Evolutionary conservation across 1,284 basidiomycete genomes (phyloP), one percentile per base, ranked within the genome.

Genomic region (Ceratobasidium sp.): DNA sequence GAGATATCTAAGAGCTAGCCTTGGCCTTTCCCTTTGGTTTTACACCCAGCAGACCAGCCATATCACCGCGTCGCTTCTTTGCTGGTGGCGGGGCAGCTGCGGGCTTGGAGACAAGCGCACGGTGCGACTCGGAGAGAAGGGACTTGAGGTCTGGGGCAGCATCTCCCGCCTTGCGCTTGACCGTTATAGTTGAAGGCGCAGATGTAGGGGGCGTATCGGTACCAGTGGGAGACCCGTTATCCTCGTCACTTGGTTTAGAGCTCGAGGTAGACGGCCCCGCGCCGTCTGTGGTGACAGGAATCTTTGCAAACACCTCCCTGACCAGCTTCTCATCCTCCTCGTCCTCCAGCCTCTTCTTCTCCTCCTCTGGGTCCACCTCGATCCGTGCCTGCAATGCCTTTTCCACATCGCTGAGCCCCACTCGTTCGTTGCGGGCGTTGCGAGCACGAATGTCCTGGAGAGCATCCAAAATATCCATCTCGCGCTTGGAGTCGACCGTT

Each of bases 401-500:
- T 75, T 92, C 89, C 15, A 85, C 72, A 25, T 73, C 85, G 0
- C 84, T 79, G 32, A 89, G 85, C 8, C 90, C 89, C 12, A 90
- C 82, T 31, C 92, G 83, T 76, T 98, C 96, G 70, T 95, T 87
- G 53, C 96, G 85, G 0, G 97, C 94, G 78, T 99, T 99, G 42
- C 93, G 84, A 6, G 92, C 92, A 72, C 94, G 85, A 72, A 99
- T 93, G 76, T 98, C 96, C 76, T 98, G 94, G 69, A 99, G 81
- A 27, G 94, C 94, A 78, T 99, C 96, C 74, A 98, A 84, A 69
- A 97, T 91, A 76, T 99, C 97, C 96, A 99, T 99, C 81, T 99
- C 97, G 69, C 96, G 86, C 78, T 96, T 94, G 38, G 92, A 93
- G 78, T 96, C 93, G 57, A 90, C 83, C 54, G 94, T 96, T 62